Conservation (phyloP, 176 grass and related monocot genomes). For the Triticum dicoccoides region DNA sequence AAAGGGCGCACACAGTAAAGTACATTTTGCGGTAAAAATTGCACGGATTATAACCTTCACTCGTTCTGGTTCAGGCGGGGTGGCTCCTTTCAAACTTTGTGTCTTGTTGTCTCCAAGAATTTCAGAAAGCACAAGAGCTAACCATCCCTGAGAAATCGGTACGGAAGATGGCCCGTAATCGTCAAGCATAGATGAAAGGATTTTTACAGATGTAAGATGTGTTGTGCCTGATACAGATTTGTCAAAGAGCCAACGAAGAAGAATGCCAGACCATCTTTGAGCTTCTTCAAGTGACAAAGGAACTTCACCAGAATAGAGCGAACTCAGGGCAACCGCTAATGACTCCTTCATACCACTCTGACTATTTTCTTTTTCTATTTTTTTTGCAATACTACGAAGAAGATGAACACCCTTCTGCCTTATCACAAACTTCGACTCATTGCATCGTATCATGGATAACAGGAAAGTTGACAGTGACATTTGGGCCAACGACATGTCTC, state of each 20-base stretch:
- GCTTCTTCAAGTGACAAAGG: constrained; percentile 86
- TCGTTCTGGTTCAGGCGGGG: constrained; percentile 62
- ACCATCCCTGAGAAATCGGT: constrained; percentile 98
- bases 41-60: constrained; percentile 53
- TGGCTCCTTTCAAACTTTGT: constrained; percentile 53
- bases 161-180: constrained; percentile 75
- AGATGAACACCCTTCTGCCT: constrained; percentile 83
- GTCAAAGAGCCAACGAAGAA: constrained; percentile 85
- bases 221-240: constrained; percentile 72
- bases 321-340: constrained; percentile 62
- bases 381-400: constrained; percentile 81
- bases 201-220: constrained; percentile 61
- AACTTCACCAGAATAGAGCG: constrained; percentile 77
- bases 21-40: constrained; percentile 28
- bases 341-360: constrained; percentile 72
- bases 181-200: constrained; percentile 84
- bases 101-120: constrained; percentile 66
- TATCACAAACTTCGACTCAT: constrained; percentile 75
- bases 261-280: constrained; percentile 90
- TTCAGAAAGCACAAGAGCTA: constrained; percentile 72
- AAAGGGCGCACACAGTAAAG: constrained; percentile 11
- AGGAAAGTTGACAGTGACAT: constrained; percentile 85
- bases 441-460: constrained; percentile 70
- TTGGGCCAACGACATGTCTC: constrained; percentile 73
- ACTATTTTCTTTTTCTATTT: constrained; percentile 62